Percentiles rank a stretch among this genome's conserved stretches.
These are phyloP conservation scores for Xylariaceae sp. DNA, from an alignment of 2,329 filamentous ascomycete genomes.

Conservation along the genomic window DNA sequence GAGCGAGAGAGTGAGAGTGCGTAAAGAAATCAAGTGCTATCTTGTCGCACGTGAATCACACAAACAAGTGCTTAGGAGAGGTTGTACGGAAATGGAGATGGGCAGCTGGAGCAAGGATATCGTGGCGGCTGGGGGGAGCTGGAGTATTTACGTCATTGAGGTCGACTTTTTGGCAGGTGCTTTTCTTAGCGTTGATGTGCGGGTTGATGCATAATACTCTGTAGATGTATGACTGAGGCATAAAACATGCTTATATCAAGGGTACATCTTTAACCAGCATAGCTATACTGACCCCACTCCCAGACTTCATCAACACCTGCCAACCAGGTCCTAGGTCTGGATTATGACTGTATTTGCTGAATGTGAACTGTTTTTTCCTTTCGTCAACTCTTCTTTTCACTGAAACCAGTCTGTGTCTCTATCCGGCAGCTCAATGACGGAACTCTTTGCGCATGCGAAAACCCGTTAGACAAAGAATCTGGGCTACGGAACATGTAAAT, in stretches of 20 bases:
- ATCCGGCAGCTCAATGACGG: constrained; percentile 1
- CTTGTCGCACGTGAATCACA: constrained; percentile 12
- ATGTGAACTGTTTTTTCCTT: too few species aligned
- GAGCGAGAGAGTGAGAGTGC: not conserved
- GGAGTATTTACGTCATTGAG: constrained; percentile 25
- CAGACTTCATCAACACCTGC: too few species aligned
- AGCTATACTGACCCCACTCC: too few species aligned
- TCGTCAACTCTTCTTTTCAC: not conserved
- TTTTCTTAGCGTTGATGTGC: constrained; percentile 2
- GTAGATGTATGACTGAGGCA: not conserved
- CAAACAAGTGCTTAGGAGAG: not conserved
- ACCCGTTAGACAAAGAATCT: constrained; percentile 2
- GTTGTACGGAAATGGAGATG: constrained; percentile 6
- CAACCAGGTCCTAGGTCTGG: not conserved
- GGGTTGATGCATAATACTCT: not conserved
- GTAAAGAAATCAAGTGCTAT: not conserved
- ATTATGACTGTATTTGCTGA: too few species aligned
- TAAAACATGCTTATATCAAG: not conserved
- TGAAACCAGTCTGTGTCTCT: not conserved
- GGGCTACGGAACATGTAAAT: not conserved
- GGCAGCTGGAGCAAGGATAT: constrained; percentile 10
- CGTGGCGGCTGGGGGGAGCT: constrained; percentile 7
- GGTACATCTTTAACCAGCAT: not conserved
- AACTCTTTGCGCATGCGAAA: not conserved
- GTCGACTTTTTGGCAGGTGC: not conserved